Conservation (phyloP, 495 filamentous ascomycete species). For the Daldinia vernicosa region DNA sequence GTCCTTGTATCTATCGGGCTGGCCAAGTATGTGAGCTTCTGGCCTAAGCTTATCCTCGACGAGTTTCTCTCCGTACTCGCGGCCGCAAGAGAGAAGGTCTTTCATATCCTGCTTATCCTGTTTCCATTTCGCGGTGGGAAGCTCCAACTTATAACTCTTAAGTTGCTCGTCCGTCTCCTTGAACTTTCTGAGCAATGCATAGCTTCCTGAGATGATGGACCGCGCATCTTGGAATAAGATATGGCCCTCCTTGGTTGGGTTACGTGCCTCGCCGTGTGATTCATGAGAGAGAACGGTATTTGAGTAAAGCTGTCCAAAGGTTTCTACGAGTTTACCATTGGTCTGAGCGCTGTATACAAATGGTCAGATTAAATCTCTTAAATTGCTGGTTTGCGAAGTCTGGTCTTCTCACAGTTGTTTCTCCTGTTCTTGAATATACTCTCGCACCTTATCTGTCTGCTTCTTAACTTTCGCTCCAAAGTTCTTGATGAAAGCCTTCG, state of each 20-base stretch:
- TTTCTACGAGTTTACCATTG: slow-evolving; percentile 6
- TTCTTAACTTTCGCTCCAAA: slow-evolving; percentile 32
- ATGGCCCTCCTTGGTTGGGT: slow-evolving; percentile 34
- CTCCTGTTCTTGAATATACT: slow-evolving; percentile 31
- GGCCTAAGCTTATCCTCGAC: slow-evolving; percentile 47
- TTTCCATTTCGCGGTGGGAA: slow-evolving; percentile 48
- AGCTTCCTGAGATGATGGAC: slow-evolving; percentile 18
- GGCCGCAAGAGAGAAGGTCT: slow-evolving; percentile 47
- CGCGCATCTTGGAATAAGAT: slow-evolving; percentile 32
- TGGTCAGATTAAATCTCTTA: not conserved
- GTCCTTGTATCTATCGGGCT: slow-evolving; percentile 33
- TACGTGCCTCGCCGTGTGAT: not conserved
- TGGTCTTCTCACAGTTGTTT: slow-evolving; percentile 36
- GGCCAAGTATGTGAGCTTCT: not conserved
- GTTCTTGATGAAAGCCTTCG: slow-evolving; percentile 46
- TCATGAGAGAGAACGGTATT: not conserved
- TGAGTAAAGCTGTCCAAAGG: slow-evolving; percentile 27
- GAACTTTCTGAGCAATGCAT: slow-evolving; percentile 37
- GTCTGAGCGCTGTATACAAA: slow-evolving; percentile 16
- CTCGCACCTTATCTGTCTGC: slow-evolving; percentile 18
- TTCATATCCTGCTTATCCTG: slow-evolving; percentile 48
- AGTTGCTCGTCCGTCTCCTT: slow-evolving; percentile 40
- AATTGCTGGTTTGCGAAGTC: not conserved
- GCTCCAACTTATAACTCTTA: slow-evolving; percentile 26
- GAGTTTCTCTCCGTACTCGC: slow-evolving; percentile 47